Conservation (phyloP, 2,329 filamentous ascomycete species). For the Alternaria consortialis region DNA sequence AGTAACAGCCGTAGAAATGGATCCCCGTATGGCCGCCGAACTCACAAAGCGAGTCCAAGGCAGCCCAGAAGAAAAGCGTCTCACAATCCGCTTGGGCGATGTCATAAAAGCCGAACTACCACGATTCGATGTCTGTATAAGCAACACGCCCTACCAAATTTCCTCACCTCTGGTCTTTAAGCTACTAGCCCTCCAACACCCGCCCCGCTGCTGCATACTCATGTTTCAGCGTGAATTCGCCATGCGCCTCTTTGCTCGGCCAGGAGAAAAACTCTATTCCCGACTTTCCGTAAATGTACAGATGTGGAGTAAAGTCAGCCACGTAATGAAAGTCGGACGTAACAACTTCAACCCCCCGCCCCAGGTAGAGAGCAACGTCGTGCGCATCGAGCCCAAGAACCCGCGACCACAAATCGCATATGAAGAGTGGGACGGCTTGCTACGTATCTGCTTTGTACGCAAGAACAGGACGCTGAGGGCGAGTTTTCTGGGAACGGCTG, state of each 20-base stretch:
- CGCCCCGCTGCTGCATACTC: slow-evolving; percentile 84
- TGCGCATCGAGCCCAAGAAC: slow-evolving; percentile 86
- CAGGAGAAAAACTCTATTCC: slow-evolving; percentile 88
- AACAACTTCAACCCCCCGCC: slow-evolving; percentile 98
- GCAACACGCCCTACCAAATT: slow-evolving; percentile 81
- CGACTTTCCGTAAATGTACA: slow-evolving; percentile 93
- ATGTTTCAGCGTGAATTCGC: slow-evolving; percentile 98
- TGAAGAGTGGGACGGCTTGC: slow-evolving; percentile 92
- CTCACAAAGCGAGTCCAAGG: slow-evolving; percentile 93
- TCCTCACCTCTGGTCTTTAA: slow-evolving; percentile 92
- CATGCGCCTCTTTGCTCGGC: slow-evolving; percentile 84
- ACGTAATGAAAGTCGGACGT: slow-evolving; percentile 90
- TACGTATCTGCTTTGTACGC: slow-evolving; percentile 82
- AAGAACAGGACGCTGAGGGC: slow-evolving; percentile 92
- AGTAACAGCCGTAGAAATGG: slow-evolving; percentile 86
- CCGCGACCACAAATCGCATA: slow-evolving; percentile 89
- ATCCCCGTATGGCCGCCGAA: slow-evolving; percentile 96
- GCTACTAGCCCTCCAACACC: slow-evolving; percentile 80
- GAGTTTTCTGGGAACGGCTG: slow-evolving; percentile 80
- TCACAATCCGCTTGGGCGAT: slow-evolving; percentile 90
- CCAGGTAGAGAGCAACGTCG: slow-evolving; percentile 89
- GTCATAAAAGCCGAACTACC: slow-evolving; percentile 86
- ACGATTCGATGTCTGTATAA: slow-evolving; percentile 82
- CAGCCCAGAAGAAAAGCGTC: slow-evolving; percentile 76
- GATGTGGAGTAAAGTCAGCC: slow-evolving; percentile 80